These are phyloP conservation scores for Diaporthe sp. DNA, from an alignment of 2,329 filamentous ascomycete species.

Conservation along the genomic window DNA sequence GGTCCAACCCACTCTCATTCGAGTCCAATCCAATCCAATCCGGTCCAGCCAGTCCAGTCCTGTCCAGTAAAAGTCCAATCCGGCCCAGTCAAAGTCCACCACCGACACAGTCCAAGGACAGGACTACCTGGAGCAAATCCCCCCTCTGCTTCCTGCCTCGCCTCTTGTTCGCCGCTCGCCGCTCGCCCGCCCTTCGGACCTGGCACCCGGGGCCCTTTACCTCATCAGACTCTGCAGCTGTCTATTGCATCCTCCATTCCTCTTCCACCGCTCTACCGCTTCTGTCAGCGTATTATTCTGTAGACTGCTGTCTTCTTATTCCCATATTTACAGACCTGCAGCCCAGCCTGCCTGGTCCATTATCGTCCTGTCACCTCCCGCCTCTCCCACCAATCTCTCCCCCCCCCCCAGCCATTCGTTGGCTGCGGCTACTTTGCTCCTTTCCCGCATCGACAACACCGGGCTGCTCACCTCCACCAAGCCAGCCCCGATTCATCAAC, in stretches of 20 bases:
- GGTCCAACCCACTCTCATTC: conserved; percentile 28
- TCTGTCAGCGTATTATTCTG: conserved; percentile 23
- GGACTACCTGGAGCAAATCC: conserved; percentile 8
- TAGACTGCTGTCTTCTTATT: conserved; percentile 11
- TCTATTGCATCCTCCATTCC: conserved; percentile 23
- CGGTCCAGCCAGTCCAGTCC: conserved; percentile 4
- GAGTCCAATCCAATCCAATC: conserved; percentile 22
- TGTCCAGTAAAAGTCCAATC: conserved; percentile 13
- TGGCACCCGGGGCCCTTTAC: conserved; percentile 10
- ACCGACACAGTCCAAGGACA: neutral
- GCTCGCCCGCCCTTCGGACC: conserved; percentile 16
- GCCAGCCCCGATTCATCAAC: conserved; percentile 4
- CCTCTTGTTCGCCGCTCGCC: conserved; percentile 23
- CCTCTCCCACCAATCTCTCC: conserved; percentile 9
- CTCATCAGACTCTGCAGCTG: conserved; percentile 34
- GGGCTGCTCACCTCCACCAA: conserved; percentile 2
- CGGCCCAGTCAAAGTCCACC: conserved; percentile 28
- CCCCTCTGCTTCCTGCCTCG: conserved; percentile 13
- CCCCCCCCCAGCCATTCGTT: conserved; percentile 9
- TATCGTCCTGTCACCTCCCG: conserved; percentile 15
- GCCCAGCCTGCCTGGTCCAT: conserved; percentile 21
- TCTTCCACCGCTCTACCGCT: conserved; percentile 15
- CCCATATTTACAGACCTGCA: conserved; percentile 25
- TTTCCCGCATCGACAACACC: conserved; percentile 27
- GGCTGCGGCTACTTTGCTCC: conserved; percentile 30